Conservation (phyloP, 2,329 filamentous ascomycete species). For the Aspergillus eucalypticola region DNA sequence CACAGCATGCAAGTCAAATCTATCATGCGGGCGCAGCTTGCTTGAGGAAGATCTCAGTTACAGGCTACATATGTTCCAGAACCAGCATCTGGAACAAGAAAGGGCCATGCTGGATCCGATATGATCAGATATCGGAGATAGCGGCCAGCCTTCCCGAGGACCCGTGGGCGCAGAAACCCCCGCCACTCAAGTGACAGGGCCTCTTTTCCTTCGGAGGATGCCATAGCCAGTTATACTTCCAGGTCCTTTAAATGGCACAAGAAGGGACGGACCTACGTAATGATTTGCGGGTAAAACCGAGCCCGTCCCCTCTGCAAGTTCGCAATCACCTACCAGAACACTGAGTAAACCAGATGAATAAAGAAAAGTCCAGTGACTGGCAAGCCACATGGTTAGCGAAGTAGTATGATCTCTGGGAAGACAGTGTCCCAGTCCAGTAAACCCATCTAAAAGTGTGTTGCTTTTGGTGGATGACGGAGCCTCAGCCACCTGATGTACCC, state of each 20-base stretch:
- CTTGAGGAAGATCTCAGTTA: background rate
- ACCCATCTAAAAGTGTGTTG: no score
- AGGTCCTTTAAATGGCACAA: background rate
- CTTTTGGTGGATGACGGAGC: conserved; percentile 11
- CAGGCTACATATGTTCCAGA: background rate
- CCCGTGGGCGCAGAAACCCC: background rate
- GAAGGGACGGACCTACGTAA: background rate
- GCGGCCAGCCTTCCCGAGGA: background rate
- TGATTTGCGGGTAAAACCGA: background rate
- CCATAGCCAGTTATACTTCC: background rate
- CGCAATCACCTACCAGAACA: background rate
- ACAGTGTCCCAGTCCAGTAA: background rate
- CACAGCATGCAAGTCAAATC: background rate
- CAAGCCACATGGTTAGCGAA: background rate
- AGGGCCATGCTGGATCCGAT: background rate
- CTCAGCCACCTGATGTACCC: conserved; percentile 24
- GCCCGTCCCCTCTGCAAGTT: background rate
- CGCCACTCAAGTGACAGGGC: background rate
- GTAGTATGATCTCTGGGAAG: background rate
- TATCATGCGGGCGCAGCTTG: background rate
- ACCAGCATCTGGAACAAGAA: background rate
- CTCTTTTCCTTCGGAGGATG: background rate
- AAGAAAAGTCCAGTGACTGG: background rate
- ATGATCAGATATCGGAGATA: background rate
- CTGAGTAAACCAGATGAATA: background rate